phyloP scores from a whole-genome alignment of 1,139 yeast genomes.

The Hemisphaericaspora xylanilytica region DNA sequence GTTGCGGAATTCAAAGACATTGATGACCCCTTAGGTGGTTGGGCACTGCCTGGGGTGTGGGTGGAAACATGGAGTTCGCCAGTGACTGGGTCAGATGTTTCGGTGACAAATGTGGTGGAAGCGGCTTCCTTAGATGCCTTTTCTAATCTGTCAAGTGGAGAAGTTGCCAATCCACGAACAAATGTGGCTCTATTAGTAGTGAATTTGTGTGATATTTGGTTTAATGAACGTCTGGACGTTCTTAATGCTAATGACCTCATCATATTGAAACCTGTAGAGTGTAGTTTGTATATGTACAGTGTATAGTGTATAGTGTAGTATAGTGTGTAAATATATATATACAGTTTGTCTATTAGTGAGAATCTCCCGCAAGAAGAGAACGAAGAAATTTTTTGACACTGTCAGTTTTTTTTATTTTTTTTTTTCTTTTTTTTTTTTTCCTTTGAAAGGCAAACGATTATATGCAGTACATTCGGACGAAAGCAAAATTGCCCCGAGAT shows the following conservation, averaged over 20 bases:
- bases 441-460: too few relatives aligned
- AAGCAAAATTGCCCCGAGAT: background rate
- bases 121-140: conserved; percentile 1
- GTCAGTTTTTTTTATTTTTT: too few relatives aligned
- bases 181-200: background rate
- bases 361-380: too few relatives aligned
- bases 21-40: conserved; percentile 46
- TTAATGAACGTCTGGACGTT: conserved; percentile 2
- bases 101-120: conserved; percentile 3
- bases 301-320: too few relatives aligned
- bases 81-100: conserved; percentile 17
- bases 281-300: too few relatives aligned
- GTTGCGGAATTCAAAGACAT: conserved; percentile 44
- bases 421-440: too few relatives aligned
- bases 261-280: background rate
- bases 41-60: conserved; percentile 18
- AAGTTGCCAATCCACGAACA: conserved; percentile 2
- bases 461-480: background rate
- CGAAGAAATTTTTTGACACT: too few relatives aligned
- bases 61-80: conserved; percentile 21
- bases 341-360: too few relatives aligned
- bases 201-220: background rate
- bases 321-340: background rate
- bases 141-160: conserved; percentile 3
- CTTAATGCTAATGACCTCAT: conserved; percentile 3